Conservation (phyloP, 129 eudicot genomes). For the Rutidosis leptorrhynchoides region DNA sequence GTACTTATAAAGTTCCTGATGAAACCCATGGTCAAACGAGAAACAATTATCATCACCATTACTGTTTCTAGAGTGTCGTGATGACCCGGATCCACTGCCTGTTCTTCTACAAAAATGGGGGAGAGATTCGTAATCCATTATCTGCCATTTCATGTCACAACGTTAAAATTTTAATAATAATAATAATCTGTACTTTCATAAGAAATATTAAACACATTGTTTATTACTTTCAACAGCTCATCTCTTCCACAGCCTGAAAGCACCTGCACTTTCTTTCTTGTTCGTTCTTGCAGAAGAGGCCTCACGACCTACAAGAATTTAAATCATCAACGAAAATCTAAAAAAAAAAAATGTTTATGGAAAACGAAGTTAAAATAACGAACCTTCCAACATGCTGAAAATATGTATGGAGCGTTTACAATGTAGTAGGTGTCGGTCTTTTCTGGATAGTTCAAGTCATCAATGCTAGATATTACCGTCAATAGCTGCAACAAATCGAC, state of each 20-base stretch:
- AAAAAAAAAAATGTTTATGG: not conserved
- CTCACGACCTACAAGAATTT: constrained; percentile 64
- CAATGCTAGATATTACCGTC: constrained; percentile 86
- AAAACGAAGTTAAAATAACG: not conserved
- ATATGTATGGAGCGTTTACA: constrained; percentile 91
- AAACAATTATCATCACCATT: constrained; percentile 51
- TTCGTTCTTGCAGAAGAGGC: constrained; percentile 93
- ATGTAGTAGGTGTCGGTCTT: constrained; percentile 84
- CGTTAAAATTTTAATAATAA: not conserved
- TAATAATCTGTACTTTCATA: not conserved
- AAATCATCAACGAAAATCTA: not conserved
- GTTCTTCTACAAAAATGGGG: constrained; percentile 86
- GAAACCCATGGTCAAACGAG: constrained; percentile 70
- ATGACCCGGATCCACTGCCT: constrained; percentile 67
- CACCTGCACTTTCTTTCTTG: constrained; percentile 83
- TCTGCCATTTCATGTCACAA: constrained; percentile 45
- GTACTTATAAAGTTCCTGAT: constrained; percentile 68
- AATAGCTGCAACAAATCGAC: constrained; percentile 56
- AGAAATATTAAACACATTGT: not conserved
- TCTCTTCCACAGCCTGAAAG: constrained; percentile 85
- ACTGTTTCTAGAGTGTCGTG: constrained; percentile 48
- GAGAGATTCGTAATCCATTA: constrained; percentile 88
- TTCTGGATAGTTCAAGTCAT: constrained; percentile 97
- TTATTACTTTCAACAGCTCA: constrained; percentile 66
- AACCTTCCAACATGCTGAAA: constrained; percentile 99